These are phyloP conservation scores for Sonneratia caseolaris DNA, from an alignment of 345 rosid genomes.

Conservation along the genomic window DNA sequence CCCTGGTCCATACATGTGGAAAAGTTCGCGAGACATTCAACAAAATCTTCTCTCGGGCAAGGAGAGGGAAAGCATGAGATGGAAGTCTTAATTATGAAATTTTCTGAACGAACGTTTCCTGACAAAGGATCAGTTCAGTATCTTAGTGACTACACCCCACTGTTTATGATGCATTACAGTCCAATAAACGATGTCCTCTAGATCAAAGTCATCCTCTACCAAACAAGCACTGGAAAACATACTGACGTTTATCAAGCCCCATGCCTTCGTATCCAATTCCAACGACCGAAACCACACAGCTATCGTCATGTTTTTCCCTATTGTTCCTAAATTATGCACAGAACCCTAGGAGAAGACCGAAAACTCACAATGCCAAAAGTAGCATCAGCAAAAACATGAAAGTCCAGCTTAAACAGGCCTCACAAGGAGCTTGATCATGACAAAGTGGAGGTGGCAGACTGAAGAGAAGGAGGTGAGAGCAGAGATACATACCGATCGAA, in stretches of 20 bases:
- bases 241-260: neutral
- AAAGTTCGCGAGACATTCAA: neutral
- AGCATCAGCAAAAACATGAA: neutral
- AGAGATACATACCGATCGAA: neutral
- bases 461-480: neutral
- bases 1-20: no score
- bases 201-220: no score
- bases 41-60: neutral
- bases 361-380: neutral
- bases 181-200: neutral
- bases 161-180: no score
- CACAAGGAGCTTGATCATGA: neutral
- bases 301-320: neutral
- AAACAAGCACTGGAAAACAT: neutral
- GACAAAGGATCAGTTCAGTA: no score
- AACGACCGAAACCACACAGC: neutral
- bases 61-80: neutral
- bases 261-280: neutral
- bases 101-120: no score
- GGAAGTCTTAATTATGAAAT: neutral
- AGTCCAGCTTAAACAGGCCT: neutral
- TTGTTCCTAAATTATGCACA: no score
- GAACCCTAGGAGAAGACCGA: neutral
- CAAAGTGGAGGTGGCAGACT: neutral
- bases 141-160: no score